Base-by-base conservation (phyloP, 768 basidiomycete species). In the Mycena sanguinolenta region DNA sequence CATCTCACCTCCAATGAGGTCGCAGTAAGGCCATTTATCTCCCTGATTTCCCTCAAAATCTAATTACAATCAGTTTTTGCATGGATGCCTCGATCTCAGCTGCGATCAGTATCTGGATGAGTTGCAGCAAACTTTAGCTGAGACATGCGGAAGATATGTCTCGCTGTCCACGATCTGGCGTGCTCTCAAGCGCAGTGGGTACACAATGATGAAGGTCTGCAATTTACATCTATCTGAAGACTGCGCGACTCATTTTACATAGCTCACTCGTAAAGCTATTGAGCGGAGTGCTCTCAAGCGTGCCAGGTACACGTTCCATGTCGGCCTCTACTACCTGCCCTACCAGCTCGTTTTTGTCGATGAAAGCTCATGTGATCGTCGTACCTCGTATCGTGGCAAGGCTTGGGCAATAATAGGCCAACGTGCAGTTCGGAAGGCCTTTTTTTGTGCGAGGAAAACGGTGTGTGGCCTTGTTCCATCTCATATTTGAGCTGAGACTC, bases 41-140 rank as follows among this genome's bases (percentile, higher is more conserved):
- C 8, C 14, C 6, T 6, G 8, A 7, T 38, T 38, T 38, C 14
- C 36, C 14, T 38, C 8, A 38, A 14, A 6, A 14, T 38, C 36
- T 13, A 25, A 19, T 38, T n/a, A 34, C 46, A 9, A 25, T 12
- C 49, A 67, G 60, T 72, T 46, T 30, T 50, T 72, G 4, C 65
- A 61, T 5, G 62, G 62, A 6, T 59, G 30, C 39, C 62, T 76
- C 27, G 66, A 72, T 30, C 27, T 38, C 6, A 65, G 34, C 25
- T 79, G 78, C 23, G 78, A 81, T 59, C 74, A 77, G 23, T 78
- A 72, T 38, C 74, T 81, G 4, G 62, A 73, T 34, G 82, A 83
- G 72, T 58, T 82, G n/a, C 77, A 73, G 57, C 58, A 72, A 0
- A 60, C 65, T 16, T 68, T 82, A 13, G 28, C 44, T 28, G 74